Evolutionary conservation across 2,329 filamentous ascomycete species (phyloP).

Genomic region (Aspergillus spinulosporus): DNA sequence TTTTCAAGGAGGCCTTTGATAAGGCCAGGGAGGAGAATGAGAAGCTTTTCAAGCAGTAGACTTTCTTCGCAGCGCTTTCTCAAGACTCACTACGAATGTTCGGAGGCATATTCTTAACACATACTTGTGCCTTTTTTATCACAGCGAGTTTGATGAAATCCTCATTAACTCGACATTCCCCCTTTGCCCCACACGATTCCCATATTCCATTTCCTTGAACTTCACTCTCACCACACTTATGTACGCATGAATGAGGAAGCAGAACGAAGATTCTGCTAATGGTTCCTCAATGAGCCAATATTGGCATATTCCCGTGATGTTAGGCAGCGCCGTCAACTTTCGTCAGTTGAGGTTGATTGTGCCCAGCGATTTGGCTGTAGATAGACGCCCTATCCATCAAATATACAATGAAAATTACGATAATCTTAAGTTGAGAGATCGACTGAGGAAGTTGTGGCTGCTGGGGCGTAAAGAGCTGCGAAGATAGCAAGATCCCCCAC

Average conservation of each 20-base stretch:
- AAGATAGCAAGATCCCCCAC: conserved; percentile 6
- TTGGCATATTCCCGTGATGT: conserved; percentile 8
- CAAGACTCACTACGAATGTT: conserved; percentile 3
- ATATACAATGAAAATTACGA: conserved; percentile 32
- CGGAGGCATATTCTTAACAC: conserved; percentile 18
- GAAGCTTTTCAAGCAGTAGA: conserved; percentile 67
- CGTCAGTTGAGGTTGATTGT: conserved; percentile 22
- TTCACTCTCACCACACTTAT: conserved; percentile 15
- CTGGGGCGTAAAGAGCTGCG: background rate
- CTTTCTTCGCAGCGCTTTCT: background rate
- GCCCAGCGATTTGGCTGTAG: conserved; percentile 33
- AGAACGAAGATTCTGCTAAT: conserved; percentile 26
- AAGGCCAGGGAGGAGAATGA: conserved; percentile 97
- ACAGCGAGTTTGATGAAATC: conserved; percentile 14
- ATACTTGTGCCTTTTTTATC: conserved; percentile 14
- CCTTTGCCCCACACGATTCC: conserved; percentile 10
- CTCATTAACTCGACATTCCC: conserved; percentile 12
- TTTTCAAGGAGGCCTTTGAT: conserved; percentile 96
- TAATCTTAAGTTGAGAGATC: background rate
- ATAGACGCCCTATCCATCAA: conserved; percentile 35
- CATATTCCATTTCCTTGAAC: conserved; percentile 3
- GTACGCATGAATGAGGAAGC: conserved; percentile 28
- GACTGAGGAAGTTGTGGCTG: conserved; percentile 1
- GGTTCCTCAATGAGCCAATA: conserved; percentile 21
- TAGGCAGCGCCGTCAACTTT: conserved; percentile 9